Conservation (phyloP, 768 basidiomycete genomes). For the Agaricus blazei region DNA sequence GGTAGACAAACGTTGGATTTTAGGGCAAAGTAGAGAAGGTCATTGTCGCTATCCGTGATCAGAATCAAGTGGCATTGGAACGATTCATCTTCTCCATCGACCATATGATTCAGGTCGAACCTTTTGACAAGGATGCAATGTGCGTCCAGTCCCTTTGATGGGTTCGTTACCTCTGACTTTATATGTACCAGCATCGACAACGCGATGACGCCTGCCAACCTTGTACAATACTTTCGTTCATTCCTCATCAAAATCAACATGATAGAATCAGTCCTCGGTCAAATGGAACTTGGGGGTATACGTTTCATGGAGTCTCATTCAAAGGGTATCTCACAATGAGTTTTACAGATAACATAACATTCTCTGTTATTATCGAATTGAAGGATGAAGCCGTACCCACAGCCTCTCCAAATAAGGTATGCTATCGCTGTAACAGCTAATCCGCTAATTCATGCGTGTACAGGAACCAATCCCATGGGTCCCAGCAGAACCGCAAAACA, state of each 20-base stretch:
- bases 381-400: conserved; percentile 59
- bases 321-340: background rate
- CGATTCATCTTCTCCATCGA: conserved; percentile 87
- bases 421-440: background rate
- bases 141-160: conserved; percentile 19
- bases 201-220: conserved; percentile 58
- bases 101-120: conserved; percentile 69
- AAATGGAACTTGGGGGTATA: conserved; percentile 51
- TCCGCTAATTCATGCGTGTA: background rate
- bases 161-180: background rate
- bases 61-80: conserved; percentile 77
- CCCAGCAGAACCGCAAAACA: conserved; percentile 64
- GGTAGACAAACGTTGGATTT: background rate
- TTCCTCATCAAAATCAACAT: conserved; percentile 78
- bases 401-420: conserved; percentile 41
- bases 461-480: conserved; percentile 78
- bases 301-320: background rate
- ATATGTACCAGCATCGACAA: conserved; percentile 49
- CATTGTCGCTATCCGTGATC: conserved; percentile 80
- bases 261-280: conserved; percentile 68
- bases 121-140: conserved; percentile 68
- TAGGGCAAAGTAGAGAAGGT: conserved; percentile 80
- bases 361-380: conserved; percentile 80
- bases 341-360: conserved; percentile 61
- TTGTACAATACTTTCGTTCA: conserved; percentile 76